A percentile compares a stretch with the other conserved stretches of the same genome.
phyloP scores from a whole-genome alignment of 169 alveolate genomes.

The Plasmodium gonderi region DNA sequence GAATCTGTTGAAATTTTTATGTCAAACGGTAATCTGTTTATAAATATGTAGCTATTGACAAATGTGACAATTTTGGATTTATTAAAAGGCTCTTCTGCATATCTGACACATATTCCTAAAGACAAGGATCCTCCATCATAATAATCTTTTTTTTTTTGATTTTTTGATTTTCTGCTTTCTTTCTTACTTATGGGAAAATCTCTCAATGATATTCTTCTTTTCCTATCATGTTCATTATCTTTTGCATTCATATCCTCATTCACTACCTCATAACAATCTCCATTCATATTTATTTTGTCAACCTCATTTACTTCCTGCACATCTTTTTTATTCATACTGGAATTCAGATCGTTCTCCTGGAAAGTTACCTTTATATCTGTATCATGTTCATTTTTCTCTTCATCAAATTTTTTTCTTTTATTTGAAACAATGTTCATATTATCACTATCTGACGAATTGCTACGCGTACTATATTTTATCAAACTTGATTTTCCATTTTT shows the following conservation, averaged over 20 bases:
- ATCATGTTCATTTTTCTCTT: not conserved
- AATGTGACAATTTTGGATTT: constrained; percentile 85
- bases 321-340: not conserved
- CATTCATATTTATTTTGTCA: not conserved
- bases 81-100: constrained; percentile 84
- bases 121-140: constrained; percentile 62
- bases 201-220: not conserved
- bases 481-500: not conserved
- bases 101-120: constrained; percentile 86
- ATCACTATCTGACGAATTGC: not conserved
- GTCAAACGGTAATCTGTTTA: constrained; percentile 84
- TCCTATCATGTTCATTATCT: not conserved
- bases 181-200: not conserved
- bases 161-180: constrained; percentile 39
- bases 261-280: not conserved
- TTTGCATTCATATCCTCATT: not conserved
- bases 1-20: constrained; percentile 69
- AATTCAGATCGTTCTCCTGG: not conserved
- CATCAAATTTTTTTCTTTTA: not conserved
- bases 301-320: not conserved
- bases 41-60: constrained; percentile 84
- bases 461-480: not conserved
- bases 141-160: constrained; percentile 39
- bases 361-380: not conserved
- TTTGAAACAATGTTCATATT: not conserved